A percentile compares a stretch with the other conserved stretches of the same genome.
Conservation (phyloP, 202 grass and related monocot genomes). For the Carex arenaria region DNA sequence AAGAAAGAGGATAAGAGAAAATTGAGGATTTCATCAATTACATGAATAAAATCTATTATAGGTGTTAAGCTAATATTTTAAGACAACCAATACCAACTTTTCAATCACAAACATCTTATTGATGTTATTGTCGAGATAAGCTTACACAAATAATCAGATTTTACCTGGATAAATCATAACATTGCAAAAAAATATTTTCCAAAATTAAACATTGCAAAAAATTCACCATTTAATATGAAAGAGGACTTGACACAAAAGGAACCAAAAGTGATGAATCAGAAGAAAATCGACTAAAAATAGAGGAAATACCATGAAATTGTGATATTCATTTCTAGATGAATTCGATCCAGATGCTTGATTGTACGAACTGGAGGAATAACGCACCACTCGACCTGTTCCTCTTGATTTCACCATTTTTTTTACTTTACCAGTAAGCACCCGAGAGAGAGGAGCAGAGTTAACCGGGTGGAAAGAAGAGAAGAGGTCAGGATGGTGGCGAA, state of each 20-base stretch:
- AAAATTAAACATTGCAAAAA: neutral
- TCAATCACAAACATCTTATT: no score
- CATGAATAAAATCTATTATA: neutral
- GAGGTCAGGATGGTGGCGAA: no score
- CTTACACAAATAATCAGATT: no score
- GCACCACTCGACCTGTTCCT: conserved; percentile 28
- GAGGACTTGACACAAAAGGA: neutral
- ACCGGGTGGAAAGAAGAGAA: no score
- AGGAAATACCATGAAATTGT: conserved; percentile 40
- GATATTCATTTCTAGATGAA: conserved; percentile 18
- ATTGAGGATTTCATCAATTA: neutral
- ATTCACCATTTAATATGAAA: neutral
- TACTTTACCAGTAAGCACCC: neutral
- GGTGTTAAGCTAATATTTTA: neutral
- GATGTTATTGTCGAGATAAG: no score
- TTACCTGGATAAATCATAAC: neutral
- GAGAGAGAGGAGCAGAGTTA: neutral
- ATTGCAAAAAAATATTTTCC: no score
- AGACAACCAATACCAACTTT: neutral
- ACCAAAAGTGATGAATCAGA: neutral
- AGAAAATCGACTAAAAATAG: neutral
- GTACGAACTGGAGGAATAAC: conserved; percentile 30
- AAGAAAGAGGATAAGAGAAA: neutral
- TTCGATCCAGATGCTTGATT: conserved; percentile 3
- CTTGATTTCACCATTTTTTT: conserved; percentile 35